These are phyloP conservation scores for Talaromyces sp. DNA, from an alignment of 2,329 filamentous ascomycete species.

Conservation along the genomic window DNA sequence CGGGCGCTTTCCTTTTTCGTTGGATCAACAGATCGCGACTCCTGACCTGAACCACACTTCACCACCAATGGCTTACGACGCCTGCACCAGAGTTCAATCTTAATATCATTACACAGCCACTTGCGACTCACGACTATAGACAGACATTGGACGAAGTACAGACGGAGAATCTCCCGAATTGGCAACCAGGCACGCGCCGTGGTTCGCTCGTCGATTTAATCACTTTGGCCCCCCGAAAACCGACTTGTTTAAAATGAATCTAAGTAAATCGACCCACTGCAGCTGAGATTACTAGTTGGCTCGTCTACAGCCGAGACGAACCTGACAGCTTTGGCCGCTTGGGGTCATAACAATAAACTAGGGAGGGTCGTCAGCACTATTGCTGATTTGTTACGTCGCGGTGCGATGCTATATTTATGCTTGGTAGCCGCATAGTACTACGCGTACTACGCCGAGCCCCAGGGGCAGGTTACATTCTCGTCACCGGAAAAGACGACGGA, in stretches of 20 bases:
- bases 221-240: not conserved
- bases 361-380: not conserved
- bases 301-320: not conserved
- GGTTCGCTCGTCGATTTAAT: not conserved
- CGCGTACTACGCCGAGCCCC: not conserved
- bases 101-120: not conserved
- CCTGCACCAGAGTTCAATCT: too few species aligned
- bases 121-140: not conserved
- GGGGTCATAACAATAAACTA: not conserved
- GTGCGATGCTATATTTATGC: not conserved
- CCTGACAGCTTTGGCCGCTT: not conserved
- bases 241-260: not conserved
- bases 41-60: not conserved
- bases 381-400: not conserved
- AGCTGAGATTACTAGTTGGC: not conserved
- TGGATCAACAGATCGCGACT: not conserved
- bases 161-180: not conserved
- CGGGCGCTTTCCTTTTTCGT: not conserved
- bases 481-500: not conserved
- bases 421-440: not conserved
- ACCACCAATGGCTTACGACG: too few species aligned
- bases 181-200: not conserved
- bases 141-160: not conserved
- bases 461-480: not conserved
- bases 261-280: not conserved